Evolutionary conservation across 2,329 filamentous ascomycete species (phyloP).

Genomic region (Penicillium sp.): DNA sequence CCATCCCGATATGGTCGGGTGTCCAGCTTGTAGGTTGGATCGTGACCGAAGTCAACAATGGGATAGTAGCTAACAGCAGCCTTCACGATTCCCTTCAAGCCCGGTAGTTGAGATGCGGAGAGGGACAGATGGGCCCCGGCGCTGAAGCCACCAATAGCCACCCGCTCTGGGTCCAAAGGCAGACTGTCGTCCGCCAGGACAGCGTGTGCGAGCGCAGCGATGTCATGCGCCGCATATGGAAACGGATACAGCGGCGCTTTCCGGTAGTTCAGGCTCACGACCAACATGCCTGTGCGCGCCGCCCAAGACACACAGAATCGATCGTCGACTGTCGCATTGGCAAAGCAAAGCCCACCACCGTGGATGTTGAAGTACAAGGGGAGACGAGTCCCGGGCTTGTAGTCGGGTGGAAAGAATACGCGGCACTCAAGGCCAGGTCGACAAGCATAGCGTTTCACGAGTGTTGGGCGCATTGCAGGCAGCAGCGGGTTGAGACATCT

Average conservation of each 20-base stretch:
- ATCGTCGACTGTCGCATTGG: slow-evolving; percentile 5
- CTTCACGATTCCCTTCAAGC: slow-evolving; percentile 33
- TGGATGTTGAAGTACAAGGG: slow-evolving; percentile 53
- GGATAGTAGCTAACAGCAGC: slow-evolving; percentile 49
- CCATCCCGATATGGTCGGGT: slow-evolving; percentile 19
- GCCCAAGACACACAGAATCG: slow-evolving; percentile 4
- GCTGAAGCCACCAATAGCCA: slow-evolving; percentile 51
- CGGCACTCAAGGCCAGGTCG: slow-evolving; percentile 3
- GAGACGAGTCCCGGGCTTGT: slow-evolving; percentile 23
- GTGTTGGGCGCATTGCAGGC: slow-evolving; percentile 1
- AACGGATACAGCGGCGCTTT: slow-evolving; percentile 35
- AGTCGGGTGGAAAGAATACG: slow-evolving; percentile 10
- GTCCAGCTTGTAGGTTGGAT: slow-evolving; percentile 31
- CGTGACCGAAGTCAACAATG: slow-evolving; percentile 40
- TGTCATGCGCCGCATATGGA: slow-evolving; percentile 47
- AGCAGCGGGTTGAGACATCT: slow-evolving; percentile 9
- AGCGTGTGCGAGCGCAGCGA: slow-evolving; percentile 45
- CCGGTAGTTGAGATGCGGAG: slow-evolving; percentile 41
- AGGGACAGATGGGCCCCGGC: slow-evolving; percentile 53
- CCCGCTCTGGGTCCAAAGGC: slow-evolving; percentile 45
- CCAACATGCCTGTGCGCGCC: slow-evolving; percentile 7
- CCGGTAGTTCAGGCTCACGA: slow-evolving; percentile 8
- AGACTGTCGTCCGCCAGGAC: slow-evolving; percentile 46
- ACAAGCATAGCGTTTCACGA: slow-evolving; percentile 3
- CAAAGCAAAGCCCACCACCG: slow-evolving; percentile 29